These are phyloP conservation scores for Pythium volutum DNA, from an alignment of 352 stramenopile genomes.

Conservation along the genomic window DNA sequence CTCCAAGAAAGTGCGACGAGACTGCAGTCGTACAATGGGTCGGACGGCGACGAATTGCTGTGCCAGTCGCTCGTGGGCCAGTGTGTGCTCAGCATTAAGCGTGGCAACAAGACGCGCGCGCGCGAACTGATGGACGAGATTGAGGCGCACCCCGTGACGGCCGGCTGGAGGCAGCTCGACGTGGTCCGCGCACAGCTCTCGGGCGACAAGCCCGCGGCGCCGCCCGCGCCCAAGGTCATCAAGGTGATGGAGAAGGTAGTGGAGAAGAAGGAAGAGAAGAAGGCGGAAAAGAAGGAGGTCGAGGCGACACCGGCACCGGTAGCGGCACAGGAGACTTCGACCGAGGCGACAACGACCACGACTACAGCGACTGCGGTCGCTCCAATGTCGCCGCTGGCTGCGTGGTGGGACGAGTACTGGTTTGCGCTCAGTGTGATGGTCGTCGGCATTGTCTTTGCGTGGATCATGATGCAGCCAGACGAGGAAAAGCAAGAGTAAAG, in stretches of 20 bases:
- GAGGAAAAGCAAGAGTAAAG: constrained; percentile 13
- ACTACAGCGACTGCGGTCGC: constrained; percentile 11
- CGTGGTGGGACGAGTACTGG: constrained; percentile 30
- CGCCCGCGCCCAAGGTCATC: neutral
- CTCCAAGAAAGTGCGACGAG: constrained; percentile 15
- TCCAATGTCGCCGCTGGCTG: constrained; percentile 1
- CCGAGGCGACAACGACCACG: constrained; percentile 7
- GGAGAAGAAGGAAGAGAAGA: constrained; percentile 4
- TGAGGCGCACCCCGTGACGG: constrained; percentile 30
- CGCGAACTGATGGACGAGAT: constrained; percentile 40
- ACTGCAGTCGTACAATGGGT: constrained; percentile 6
- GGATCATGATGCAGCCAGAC: constrained; percentile 19
- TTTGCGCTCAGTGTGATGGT: constrained; percentile 25
- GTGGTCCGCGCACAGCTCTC: constrained; percentile 41
- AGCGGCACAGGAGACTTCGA: constrained; percentile 1
- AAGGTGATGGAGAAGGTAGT: neutral
- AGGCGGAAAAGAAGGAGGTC: neutral
- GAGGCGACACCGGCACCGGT: constrained; percentile 7
- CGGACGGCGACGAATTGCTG: constrained; percentile 28
- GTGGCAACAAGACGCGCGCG: constrained; percentile 33
- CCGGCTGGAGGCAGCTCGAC: constrained; percentile 34
- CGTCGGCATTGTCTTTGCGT: constrained; percentile 25
- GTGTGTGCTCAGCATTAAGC: constrained; percentile 55
- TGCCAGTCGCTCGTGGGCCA: constrained; percentile 49
- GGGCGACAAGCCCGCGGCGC: neutral